Percentiles rank a stretch among this genome's conserved stretches.
These are phyloP conservation scores for Phylloporus arenicola DNA, from an alignment of 768 basidiomycete species.

Conservation along the genomic window DNA sequence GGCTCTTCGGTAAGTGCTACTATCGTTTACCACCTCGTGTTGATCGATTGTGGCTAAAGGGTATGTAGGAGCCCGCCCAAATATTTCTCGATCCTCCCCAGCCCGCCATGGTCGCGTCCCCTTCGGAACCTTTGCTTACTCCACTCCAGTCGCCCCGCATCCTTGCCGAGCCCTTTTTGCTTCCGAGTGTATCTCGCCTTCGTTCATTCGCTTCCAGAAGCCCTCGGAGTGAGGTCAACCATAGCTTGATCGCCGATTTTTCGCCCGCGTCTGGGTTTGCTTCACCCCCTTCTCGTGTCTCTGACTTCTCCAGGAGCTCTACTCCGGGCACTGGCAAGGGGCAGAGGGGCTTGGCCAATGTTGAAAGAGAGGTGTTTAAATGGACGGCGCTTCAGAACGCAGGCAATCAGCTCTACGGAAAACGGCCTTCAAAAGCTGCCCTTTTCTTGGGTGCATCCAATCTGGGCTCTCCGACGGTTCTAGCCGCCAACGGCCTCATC, in stretches of 20 bases:
- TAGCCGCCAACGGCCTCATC: conserved; percentile 82
- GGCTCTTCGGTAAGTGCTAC: conserved; percentile 30
- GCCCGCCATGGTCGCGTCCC: conserved; percentile 31
- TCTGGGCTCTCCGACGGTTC: conserved; percentile 66
- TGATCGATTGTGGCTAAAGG: conserved; percentile 19
- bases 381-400: conserved; percentile 69
- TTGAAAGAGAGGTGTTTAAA: conserved; percentile 58
- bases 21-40: conserved; percentile 12
- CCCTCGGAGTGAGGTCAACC: conserved; percentile 38
- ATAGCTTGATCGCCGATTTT: conserved; percentile 40
- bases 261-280: conserved; percentile 42
- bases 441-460: conserved; percentile 54
- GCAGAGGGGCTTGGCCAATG: conserved; percentile 15
- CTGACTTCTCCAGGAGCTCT: conserved; percentile 64
- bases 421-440: conserved; percentile 52
- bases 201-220: conserved; percentile 59
- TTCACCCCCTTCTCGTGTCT: conserved; percentile 60
- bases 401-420: conserved; percentile 50
- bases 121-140: conserved; percentile 23
- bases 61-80: conserved; percentile 31
- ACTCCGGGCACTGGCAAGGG: conserved; percentile 40
- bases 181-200: conserved; percentile 74
- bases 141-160: background rate
- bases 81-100: conserved; percentile 31
- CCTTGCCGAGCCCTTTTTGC: conserved; percentile 52